Conservation (phyloP, 2,329 filamentous ascomycete genomes). For the Clarireedia hainanense region DNA sequence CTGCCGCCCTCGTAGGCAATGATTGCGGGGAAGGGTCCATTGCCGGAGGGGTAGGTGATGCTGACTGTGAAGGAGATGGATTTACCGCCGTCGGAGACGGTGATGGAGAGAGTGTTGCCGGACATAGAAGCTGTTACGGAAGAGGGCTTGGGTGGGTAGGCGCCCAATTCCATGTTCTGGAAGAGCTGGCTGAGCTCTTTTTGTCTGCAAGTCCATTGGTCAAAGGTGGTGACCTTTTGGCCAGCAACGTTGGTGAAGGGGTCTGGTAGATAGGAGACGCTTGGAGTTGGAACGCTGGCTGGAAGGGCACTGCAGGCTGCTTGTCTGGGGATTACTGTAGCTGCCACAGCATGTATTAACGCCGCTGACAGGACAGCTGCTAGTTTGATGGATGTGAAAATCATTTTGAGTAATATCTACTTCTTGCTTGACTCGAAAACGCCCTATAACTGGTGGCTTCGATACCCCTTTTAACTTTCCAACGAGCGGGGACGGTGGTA, state of each 20-base stretch:
- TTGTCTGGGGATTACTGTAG: neutral
- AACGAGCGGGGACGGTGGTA: neutral
- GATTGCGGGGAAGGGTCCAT: slow-evolving; percentile 47
- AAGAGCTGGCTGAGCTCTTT: slow-evolving; percentile 41
- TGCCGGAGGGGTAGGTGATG: slow-evolving; percentile 33
- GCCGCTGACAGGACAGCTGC: neutral
- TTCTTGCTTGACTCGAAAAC: neutral
- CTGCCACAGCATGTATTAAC: neutral
- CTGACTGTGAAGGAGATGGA: slow-evolving; percentile 37
- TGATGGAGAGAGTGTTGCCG: slow-evolving; percentile 37
- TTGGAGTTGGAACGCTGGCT: slow-evolving; percentile 5
- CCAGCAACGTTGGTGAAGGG: slow-evolving; percentile 41
- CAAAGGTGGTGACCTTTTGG: slow-evolving; percentile 36
- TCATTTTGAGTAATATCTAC: neutral
- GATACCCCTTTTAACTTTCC: neutral
- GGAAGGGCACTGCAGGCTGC: slow-evolving; percentile 13
- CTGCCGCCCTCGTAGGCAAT: slow-evolving; percentile 47
- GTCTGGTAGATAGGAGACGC: slow-evolving; percentile 29
- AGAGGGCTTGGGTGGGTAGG: slow-evolving; percentile 39
- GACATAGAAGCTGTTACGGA: slow-evolving; percentile 38
- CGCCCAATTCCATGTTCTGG: slow-evolving; percentile 44
- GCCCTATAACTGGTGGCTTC: neutral
- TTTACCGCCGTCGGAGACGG: slow-evolving; percentile 37
- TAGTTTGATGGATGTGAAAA: neutral
- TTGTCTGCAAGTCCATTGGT: slow-evolving; percentile 40